These are phyloP conservation scores for Ustilago nuda DNA, from an alignment of 1,284 basidiomycete species.

Conservation along the genomic window DNA sequence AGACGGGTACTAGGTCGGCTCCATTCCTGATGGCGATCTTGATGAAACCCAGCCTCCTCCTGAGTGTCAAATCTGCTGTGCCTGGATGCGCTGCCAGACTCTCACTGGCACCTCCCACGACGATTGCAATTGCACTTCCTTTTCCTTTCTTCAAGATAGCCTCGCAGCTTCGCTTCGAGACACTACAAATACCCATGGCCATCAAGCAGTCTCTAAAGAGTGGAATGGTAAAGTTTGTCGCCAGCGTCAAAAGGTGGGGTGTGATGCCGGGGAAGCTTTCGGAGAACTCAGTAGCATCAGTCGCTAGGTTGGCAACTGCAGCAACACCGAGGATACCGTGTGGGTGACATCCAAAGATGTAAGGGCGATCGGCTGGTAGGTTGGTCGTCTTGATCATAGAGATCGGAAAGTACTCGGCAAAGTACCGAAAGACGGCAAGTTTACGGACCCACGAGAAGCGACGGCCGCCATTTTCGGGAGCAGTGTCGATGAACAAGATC, in stretches of 20 bases:
- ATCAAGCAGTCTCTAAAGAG: constrained; percentile 89
- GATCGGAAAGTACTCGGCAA: constrained; percentile 91
- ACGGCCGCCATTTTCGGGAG: constrained; percentile 82
- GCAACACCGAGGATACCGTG: constrained; percentile 73
- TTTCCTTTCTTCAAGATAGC: constrained; percentile 78
- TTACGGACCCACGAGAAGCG: constrained; percentile 82
- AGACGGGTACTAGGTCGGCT: constrained; percentile 62
- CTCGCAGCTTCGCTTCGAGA: constrained; percentile 88
- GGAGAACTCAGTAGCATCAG: constrained; percentile 95
- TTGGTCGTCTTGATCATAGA: constrained; percentile 73
- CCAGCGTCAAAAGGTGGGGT: constrained; percentile 90
- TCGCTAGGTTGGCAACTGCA: constrained; percentile 91
- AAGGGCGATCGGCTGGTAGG: constrained; percentile 87
- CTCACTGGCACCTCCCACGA: constrained; percentile 96
- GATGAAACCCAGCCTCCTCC: constrained; percentile 84
- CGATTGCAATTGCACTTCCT: constrained; percentile 84
- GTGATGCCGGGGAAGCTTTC: constrained; percentile 87
- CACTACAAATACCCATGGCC: constrained; percentile 85
- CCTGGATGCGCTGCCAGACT: constrained; percentile 92
- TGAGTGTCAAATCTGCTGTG: constrained; percentile 90
- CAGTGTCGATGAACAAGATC: constrained; percentile 78
- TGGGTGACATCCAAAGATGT: constrained; percentile 80
- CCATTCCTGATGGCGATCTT: constrained; percentile 95
- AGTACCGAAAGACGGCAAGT: constrained; percentile 80
- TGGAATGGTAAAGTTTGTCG: constrained; percentile 87